Base-by-base conservation (phyloP, 2,329 filamentous ascomycete genomes). In the Fusarium oxysporum region DNA sequence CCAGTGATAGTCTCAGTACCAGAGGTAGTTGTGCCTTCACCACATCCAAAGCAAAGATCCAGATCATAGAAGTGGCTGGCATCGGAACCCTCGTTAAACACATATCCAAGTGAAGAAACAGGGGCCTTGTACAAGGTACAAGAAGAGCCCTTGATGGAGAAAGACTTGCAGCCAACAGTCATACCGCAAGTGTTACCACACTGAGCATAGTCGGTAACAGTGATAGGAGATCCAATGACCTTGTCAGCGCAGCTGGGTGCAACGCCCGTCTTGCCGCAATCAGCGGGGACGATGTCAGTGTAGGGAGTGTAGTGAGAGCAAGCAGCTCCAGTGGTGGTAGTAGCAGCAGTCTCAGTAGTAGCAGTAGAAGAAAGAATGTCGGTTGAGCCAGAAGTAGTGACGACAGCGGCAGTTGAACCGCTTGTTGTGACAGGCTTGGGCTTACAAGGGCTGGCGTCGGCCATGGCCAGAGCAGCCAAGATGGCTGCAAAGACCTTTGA, bases 401-500 rank as follows among this genome's bases (percentile, higher is more conserved):
- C 38, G 16, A 54, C 43, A 11, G 70, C 40, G 3, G 63, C 64
- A 21, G 59, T 68, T 37, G 65, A 44, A 44, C 45, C 60, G 21
- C 61, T 68, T 11, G 65, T 72, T n/a, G 66, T 71, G 25, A 45
- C 37, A 4, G 63, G 44, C 54, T 73, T 63, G 30, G 71, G 71
- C 59, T 71, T 73, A 41, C 71, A 73, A 48, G 71, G 71, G 21
- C 71, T 41, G 33, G 71, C 70, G 40, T 47, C 53, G 47, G 38
- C 71, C 57, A 68, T 35, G 59, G 71, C 71, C 71, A 73, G 45
- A 16, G 67, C 71, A 41, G 71, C 71, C 57, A 73, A 28, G 43
- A 73, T 45, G 59, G 71, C 71, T n/a, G 71, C 57, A 47, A 73
- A 71, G 62, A 73, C 70, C 67, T 73, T 73, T 33, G 53, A 48